These are phyloP conservation scores for Fusarium miscanthi DNA, from an alignment of 2,329 filamentous ascomycete species.

Conservation along the genomic window DNA sequence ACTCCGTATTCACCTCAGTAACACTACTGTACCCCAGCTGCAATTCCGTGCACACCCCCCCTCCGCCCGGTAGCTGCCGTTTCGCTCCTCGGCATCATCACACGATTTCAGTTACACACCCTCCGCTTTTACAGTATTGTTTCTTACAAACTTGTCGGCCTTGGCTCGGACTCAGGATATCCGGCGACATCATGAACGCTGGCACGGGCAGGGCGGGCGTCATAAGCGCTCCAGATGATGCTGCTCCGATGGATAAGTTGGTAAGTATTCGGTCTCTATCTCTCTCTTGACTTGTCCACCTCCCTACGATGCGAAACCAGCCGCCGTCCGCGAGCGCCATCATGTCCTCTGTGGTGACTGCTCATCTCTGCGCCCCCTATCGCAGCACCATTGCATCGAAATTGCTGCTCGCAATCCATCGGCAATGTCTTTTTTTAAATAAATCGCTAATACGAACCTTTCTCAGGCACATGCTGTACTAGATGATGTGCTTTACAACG, in stretches of 20 bases:
- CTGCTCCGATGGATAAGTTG: conserved; percentile 66
- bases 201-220: conserved; percentile 67
- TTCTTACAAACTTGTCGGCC: conserved; percentile 39
- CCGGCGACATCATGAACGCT: conserved; percentile 52
- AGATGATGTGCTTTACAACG: conserved; percentile 80
- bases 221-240: conserved; percentile 64
- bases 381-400: conserved; percentile 8
- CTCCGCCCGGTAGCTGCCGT: conserved; percentile 45
- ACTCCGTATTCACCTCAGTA: conserved; percentile 8
- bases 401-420: not conserved
- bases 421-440: conserved; percentile 2
- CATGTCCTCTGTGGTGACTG: conserved; percentile 10
- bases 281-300: conserved; percentile 8
- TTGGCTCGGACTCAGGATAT: conserved; percentile 41
- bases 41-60: conserved; percentile 44
- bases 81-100: conserved; percentile 49
- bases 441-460: conserved; percentile 29
- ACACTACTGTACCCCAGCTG: conserved; percentile 37
- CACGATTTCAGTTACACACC: conserved; percentile 51
- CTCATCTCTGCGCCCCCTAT: conserved; percentile 28
- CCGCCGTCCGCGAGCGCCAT: conserved; percentile 5
- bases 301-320: conserved; percentile 27
- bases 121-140: conserved; percentile 35
- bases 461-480: conserved; percentile 73
- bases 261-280: conserved; percentile 56